Percentiles rank a stretch among this genome's conserved stretches.
Evolutionary conservation across 768 basidiomycete species (phyloP).

Genomic region (Mycena rebaudengoi): DNA sequence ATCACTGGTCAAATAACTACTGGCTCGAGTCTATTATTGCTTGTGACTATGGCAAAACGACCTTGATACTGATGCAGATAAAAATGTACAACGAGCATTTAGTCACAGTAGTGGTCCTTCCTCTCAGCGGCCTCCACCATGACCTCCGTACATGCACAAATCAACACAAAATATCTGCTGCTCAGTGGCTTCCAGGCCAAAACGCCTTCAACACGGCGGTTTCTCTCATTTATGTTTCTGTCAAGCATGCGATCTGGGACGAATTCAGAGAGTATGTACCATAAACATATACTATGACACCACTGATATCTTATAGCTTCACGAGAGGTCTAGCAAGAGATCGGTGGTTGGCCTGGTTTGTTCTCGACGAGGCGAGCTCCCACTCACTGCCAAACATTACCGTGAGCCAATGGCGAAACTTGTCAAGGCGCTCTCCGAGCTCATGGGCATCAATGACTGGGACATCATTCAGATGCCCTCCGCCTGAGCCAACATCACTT

Average conservation of each 20-base stretch:
- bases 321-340: background rate
- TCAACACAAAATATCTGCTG: background rate
- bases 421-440: background rate
- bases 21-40: no score
- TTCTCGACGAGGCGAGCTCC: background rate
- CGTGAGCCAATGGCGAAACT: background rate
- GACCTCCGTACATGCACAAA: background rate
- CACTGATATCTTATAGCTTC: background rate
- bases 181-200: background rate
- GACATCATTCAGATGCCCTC: background rate
- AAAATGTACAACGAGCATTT: background rate
- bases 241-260: background rate
- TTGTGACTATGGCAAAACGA: slow-evolving; percentile 8
- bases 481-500: background rate
- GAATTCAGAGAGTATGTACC: background rate
- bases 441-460: background rate
- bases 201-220: background rate
- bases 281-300: background rate
- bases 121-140: background rate
- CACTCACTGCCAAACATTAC: background rate
- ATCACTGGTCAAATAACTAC: no score
- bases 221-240: background rate
- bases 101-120: background rate
- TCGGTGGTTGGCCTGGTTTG: background rate
- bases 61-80: background rate